Evolutionary conservation across 495 filamentous ascomycete genomes (phyloP).

Genomic region (Penicillium bialowiezense): DNA sequence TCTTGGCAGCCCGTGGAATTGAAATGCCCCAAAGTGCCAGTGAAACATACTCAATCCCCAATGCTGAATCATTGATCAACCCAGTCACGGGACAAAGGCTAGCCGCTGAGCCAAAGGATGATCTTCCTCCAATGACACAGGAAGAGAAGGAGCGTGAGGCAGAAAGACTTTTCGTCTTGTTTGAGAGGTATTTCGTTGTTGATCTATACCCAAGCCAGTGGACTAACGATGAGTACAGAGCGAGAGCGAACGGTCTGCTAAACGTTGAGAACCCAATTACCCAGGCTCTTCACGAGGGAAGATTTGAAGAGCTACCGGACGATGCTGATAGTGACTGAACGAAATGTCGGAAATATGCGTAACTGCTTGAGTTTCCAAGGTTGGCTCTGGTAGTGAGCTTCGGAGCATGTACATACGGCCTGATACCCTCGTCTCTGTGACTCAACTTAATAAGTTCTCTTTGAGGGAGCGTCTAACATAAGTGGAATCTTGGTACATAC

Average conservation of each 20-base stretch:
- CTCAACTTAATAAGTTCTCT: too few relatives aligned
- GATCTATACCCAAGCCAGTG: too few relatives aligned
- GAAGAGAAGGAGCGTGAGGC: slow-evolving; percentile 94
- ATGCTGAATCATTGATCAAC: slow-evolving; percentile 56
- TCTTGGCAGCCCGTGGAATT: slow-evolving; percentile 77
- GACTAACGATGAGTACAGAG: slow-evolving; percentile 45
- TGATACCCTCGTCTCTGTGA: too few relatives aligned
- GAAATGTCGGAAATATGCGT: too few relatives aligned
- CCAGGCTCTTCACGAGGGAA: slow-evolving; percentile 69
- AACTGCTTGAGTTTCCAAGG: too few relatives aligned
- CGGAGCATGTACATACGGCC: background rate
- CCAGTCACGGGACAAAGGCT: slow-evolving; percentile 87
- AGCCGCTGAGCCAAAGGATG: slow-evolving; percentile 59
- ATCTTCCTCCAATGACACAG: slow-evolving; percentile 71
- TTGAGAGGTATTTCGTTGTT: slow-evolving; percentile 66
- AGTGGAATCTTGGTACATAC: too few relatives aligned
- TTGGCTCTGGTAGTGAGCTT: background rate
- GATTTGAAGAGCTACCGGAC: slow-evolving; percentile 67
- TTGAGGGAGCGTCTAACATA: too few relatives aligned
- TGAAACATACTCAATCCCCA: slow-evolving; percentile 50
- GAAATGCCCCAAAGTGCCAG: slow-evolving; percentile 65
- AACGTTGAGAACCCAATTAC: slow-evolving; percentile 82
- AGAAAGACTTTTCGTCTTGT: slow-evolving; percentile 88
- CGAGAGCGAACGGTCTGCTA: slow-evolving; percentile 80
- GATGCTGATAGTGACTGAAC: slow-evolving; percentile 41